Base-by-base conservation (phyloP, 768 basidiomycete genomes). In the Mycena filopes region DNA sequence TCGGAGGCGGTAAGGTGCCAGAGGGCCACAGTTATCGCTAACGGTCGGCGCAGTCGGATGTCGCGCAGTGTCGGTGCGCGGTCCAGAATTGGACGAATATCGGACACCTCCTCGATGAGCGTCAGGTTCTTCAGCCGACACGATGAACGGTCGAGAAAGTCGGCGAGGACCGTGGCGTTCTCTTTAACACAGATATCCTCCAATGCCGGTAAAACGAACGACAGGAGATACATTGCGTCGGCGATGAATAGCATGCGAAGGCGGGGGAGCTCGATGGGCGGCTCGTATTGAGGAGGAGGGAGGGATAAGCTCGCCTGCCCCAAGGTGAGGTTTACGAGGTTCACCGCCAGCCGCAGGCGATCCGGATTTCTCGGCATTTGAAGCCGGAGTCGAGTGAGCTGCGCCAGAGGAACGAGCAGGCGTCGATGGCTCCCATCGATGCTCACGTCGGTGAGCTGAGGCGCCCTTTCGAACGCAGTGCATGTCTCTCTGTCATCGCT, bases 401-500 rank as follows among this genome's bases (percentile, higher is more conserved):
- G 56, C 0, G 45, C 16, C 43, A 36, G 46, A 5, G 56, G 56
- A 26, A 57, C 56, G 12, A 47, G 31, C 5, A 57, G 45, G 33
- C 56, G 56, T 21, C 56, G 56, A 15, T 57, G 56, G 15, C 45
- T 47, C n/a, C 56, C 56, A 21, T 57, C 56, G 21, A 57, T 57
- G 36, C 56, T 43, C 45, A 57, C 56, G 56, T 57, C 56, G 29
- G 45, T 47, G 8, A 57, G 33, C 2, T 18, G 56, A 6, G 56
- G 56, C 9, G 56, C 56, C 11, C 3, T 9, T 18, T 36, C 56
- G 45, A 57, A 57, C 13, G 56, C 56, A 1, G 56, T 57, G 43
- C 56, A 57, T 31, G 56, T 57, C 43, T 57, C 45, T 11, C 45
- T 33, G 45, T 57, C 56, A 23, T 57, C 56, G 56, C 56, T 57